phyloP scores from a whole-genome alignment of 176 grass and related monocot genomes.

The Bothriochloa decipiens region DNA sequence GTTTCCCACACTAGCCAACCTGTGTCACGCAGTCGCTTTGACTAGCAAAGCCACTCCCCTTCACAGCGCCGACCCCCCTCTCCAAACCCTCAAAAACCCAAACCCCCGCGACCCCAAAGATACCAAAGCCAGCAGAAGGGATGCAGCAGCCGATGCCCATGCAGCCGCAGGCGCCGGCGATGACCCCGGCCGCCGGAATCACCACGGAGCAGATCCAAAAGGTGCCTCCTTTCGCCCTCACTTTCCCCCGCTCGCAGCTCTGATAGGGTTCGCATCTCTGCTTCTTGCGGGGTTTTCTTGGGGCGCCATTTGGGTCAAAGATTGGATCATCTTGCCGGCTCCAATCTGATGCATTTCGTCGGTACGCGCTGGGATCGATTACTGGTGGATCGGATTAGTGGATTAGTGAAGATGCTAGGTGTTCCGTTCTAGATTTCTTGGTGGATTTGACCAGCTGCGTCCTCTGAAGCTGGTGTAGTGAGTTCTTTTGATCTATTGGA shows the following conservation, averaged over 20 bases:
- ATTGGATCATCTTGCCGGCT: conserved; percentile 14
- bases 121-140: background rate
- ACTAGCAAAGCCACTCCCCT: background rate
- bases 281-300: conserved; percentile 13
- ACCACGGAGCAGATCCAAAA: conserved; percentile 67
- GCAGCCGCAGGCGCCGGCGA: conserved; percentile 33
- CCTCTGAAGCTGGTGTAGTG: background rate
- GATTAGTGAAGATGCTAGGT: conserved; percentile 15
- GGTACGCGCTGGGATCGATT: conserved; percentile 3
- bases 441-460: conserved; percentile 36
- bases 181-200: conserved; percentile 42
- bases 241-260: background rate
- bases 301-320: conserved; percentile 8
- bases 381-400: background rate
- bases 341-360: background rate
- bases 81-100: conserved; percentile 3
- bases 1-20: no score
- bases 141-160: conserved; percentile 57
- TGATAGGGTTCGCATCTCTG: background rate
- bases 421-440: background rate
- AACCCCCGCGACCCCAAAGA: background rate
- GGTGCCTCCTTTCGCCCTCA: conserved; percentile 25
- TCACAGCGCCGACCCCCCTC: background rate
- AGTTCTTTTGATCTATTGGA: background rate
- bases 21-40: background rate